Percentiles rank a stretch among this genome's conserved stretches.
phyloP scores from a whole-genome alignment of 345 rosid species.

The Chamaenerion angustifolium region DNA sequence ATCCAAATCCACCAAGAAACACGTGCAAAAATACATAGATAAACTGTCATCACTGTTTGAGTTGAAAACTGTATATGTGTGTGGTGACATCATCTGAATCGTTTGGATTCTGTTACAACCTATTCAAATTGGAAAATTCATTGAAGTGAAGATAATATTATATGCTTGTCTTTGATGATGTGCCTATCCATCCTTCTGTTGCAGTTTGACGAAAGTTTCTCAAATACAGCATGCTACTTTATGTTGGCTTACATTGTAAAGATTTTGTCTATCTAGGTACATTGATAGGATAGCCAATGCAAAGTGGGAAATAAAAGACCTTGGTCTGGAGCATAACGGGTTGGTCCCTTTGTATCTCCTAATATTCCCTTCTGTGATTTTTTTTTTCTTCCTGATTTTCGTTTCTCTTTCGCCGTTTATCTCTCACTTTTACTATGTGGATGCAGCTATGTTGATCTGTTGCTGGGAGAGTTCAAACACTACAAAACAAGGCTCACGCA shows the following conservation, averaged over 20 bases:
- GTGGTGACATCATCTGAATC: too few relatives aligned
- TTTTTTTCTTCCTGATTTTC: neutral
- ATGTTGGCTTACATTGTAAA: constrained; percentile 4
- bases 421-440: constrained; percentile 1
- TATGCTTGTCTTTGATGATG: too few relatives aligned
- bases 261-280: constrained; percentile 52
- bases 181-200: too few relatives aligned
- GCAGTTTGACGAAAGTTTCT: too few relatives aligned
- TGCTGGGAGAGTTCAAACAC: constrained; percentile 92
- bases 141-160: too few relatives aligned
- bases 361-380: neutral
- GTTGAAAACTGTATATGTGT: too few relatives aligned
- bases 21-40: too few relatives aligned
- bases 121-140: too few relatives aligned
- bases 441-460: constrained; percentile 79
- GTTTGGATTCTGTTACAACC: too few relatives aligned
- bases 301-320: constrained; percentile 96
- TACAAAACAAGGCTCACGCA: constrained; percentile 88
- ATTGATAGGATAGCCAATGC: constrained; percentile 83
- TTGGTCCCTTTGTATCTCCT: constrained; percentile 24
- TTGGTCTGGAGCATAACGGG: constrained; percentile 98
- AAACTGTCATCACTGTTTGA: too few relatives aligned
- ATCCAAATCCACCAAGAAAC: too few relatives aligned
- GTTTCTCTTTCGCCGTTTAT: constrained; percentile 1
- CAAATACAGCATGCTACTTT: too few relatives aligned